These are phyloP conservation scores for Aspergillus leporis DNA, from an alignment of 495 filamentous ascomycete genomes.

Conservation along the genomic window DNA sequence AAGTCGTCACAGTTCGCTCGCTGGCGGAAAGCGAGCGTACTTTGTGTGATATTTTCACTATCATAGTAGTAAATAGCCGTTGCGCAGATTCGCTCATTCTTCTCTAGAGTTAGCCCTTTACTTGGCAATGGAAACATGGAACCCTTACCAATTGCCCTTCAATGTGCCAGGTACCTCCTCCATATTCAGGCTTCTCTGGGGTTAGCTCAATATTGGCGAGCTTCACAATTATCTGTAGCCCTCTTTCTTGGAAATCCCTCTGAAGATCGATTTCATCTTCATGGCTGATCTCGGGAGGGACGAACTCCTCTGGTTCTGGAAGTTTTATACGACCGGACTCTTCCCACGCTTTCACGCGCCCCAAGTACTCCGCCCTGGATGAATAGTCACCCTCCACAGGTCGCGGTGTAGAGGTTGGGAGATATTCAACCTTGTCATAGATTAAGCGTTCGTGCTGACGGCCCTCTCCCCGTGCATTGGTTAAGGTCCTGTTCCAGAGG, in stretches of 20 bases:
- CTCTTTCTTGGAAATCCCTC: slow-evolving; percentile 26
- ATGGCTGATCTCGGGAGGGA: neutral
- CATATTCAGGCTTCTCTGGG: slow-evolving; percentile 53
- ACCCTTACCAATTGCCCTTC: slow-evolving; percentile 49
- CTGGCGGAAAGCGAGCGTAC: slow-evolving; percentile 53
- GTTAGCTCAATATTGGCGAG: slow-evolving; percentile 61
- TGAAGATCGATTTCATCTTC: slow-evolving; percentile 22
- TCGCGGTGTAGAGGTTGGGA: slow-evolving; percentile 10
- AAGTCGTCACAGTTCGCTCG: slow-evolving; percentile 14
- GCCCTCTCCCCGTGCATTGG: slow-evolving; percentile 13
- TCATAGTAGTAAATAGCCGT: slow-evolving; percentile 65
- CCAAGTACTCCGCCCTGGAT: slow-evolving; percentile 14
- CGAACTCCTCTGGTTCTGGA: slow-evolving; percentile 38
- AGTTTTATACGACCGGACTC: slow-evolving; percentile 22
- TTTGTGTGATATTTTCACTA: slow-evolving; percentile 58
- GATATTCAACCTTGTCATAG: slow-evolving; percentile 22
- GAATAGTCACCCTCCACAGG: slow-evolving; percentile 20
- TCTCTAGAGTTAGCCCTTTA: neutral
- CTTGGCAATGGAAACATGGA: neutral
- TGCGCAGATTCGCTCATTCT: slow-evolving; percentile 58
- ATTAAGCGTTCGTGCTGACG: slow-evolving; percentile 22
- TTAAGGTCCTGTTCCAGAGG: slow-evolving; percentile 49
- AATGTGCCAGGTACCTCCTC: slow-evolving; percentile 53
- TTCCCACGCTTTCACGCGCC: slow-evolving; percentile 14
- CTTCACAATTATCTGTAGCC: slow-evolving; percentile 65